Conservation (phyloP, 2,329 filamentous ascomycete genomes). For the Phaeosphaeria sp. region DNA sequence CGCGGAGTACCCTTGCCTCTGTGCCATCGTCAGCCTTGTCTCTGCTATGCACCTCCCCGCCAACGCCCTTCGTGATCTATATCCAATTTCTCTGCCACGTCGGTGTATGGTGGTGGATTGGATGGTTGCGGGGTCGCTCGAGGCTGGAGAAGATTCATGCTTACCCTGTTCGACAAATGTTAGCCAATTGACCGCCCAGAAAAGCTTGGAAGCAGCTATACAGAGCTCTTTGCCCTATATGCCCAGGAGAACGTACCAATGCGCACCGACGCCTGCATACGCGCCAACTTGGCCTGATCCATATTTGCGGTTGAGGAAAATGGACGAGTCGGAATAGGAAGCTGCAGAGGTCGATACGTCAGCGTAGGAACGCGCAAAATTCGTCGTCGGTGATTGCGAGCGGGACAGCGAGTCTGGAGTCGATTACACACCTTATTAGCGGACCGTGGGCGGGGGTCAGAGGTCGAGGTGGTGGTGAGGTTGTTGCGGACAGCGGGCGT, state of each 20-base stretch:
- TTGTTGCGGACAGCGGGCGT: slow-evolving; percentile 24
- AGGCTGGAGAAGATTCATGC: slow-evolving; percentile 29
- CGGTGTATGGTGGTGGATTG: slow-evolving; percentile 4
- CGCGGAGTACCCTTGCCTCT: slow-evolving; percentile 98
- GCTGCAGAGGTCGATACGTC: slow-evolving; percentile 24
- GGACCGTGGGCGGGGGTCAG: slow-evolving; percentile 33
- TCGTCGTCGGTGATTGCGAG: slow-evolving; percentile 7
- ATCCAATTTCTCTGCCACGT: not conserved
- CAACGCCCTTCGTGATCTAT: not conserved
- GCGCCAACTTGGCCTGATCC: slow-evolving; percentile 55
- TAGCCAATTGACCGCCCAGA: slow-evolving; percentile 21
- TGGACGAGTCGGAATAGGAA: slow-evolving; percentile 25
- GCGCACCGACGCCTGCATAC: slow-evolving; percentile 53
- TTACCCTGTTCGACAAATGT: slow-evolving; percentile 39
- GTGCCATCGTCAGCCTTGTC: slow-evolving; percentile 35
- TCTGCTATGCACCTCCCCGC: slow-evolving; percentile 1
- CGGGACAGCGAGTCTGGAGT: slow-evolving; percentile 12
- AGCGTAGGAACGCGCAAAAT: slow-evolving; percentile 22
- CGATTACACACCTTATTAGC: slow-evolving; percentile 33
- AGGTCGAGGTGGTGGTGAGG: slow-evolving; percentile 29
- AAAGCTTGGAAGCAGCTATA: not conserved
- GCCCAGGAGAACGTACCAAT: slow-evolving; percentile 46
- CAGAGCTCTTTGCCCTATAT: not conserved
- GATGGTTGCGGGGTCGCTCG: slow-evolving; percentile 22
- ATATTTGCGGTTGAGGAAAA: slow-evolving; percentile 49